Evolutionary conservation across 345 rosid genomes (phyloP), one percentile per base, ranked within the genome.

Genomic region (Kernera saxatilis): DNA sequence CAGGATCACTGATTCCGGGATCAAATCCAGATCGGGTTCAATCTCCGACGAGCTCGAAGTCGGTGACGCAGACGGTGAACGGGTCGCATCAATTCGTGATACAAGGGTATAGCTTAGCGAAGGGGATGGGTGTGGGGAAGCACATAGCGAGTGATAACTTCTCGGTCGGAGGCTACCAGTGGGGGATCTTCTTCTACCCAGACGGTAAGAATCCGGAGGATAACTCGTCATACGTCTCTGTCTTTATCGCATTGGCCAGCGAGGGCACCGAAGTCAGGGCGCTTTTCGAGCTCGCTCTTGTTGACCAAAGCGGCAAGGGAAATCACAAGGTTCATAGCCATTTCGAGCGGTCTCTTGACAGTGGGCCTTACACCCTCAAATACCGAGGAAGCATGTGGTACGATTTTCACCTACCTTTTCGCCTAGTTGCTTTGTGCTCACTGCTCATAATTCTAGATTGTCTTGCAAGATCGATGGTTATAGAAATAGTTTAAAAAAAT

Each of bases 311-410:
- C 21, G 99, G 93, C 12, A 89, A 87, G 55, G 98, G 88, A 18
- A 82, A 85, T 60, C 98, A 94, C 25, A 90, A 92, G 81, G 88
- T 92, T 56, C 96, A 89, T 43, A 92, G 96, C 79, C 99, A 92
- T 72, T 95, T 95, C 41, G 92, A 89, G 67, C 83, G 98, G 3
- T 86, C 98, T 11, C 80, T 92, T 40, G 98, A 88, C 43, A 72
- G 89, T 46, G 98, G 99, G 6, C 99, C 99, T 13, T 88, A 90
- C 43, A 78, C 92, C 1, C 82, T 95, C 67, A 88, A 88, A 83
- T 85, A 87, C 63, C 75, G 86, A 64, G 97, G 98, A 21, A 88
- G 92, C 96, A 95, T 95, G 98, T 95, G 99, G 99, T 95, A 84
- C 8, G 40, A 15, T n/a, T 19, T 21, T 37, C 29, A 17, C 58